A percentile compares a stretch with the other conserved stretches of the same genome.
Conservation (phyloP, 1,139 yeast genomes). For the Yamadazyma friedrichii region DNA sequence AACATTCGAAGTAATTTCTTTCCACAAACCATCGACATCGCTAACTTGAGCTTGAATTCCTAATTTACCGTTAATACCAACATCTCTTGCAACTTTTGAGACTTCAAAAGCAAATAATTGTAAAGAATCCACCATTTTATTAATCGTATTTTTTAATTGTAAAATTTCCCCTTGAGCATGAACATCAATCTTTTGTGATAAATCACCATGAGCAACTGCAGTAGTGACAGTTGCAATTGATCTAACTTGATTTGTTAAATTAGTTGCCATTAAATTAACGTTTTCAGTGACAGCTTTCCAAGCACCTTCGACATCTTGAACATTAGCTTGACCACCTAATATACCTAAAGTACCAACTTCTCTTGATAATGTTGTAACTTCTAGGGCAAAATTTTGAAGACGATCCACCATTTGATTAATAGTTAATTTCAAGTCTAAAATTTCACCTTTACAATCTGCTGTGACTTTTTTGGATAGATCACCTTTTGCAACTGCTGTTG, state of each 20-base stretch:
- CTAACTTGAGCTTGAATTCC: conserved; percentile 91
- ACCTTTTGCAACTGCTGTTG: conserved; percentile 92
- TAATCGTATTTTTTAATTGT: conserved; percentile 76
- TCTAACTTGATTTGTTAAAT: conserved; percentile 84
- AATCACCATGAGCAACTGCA: conserved; percentile 89
- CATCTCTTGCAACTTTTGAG: conserved; percentile 86
- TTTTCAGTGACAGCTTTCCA: conserved; percentile 92
- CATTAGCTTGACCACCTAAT: conserved; percentile 88
- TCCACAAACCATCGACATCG: conserved; percentile 91
- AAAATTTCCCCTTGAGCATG: conserved; percentile 87
- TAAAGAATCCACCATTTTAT: conserved; percentile 88
- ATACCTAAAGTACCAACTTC: conserved; percentile 91
- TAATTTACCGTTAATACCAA: conserved; percentile 87
- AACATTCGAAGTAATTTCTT: conserved; percentile 88
- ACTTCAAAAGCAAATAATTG: conserved; percentile 88
- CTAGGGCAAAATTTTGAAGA: conserved; percentile 83
- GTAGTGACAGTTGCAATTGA: conserved; percentile 89
- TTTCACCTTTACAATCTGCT: conserved; percentile 88
- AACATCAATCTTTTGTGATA: conserved; percentile 83
- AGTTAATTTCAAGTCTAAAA: conserved; percentile 74
- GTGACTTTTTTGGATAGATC: conserved; percentile 83
- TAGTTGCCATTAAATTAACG: conserved; percentile 87
- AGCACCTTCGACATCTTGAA: conserved; percentile 89
- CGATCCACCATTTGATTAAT: conserved; percentile 88
- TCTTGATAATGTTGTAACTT: conserved; percentile 81